Base-by-base conservation (phyloP, 2,329 filamentous ascomycete genomes). In the Chrysoporthe austroafricana region DNA sequence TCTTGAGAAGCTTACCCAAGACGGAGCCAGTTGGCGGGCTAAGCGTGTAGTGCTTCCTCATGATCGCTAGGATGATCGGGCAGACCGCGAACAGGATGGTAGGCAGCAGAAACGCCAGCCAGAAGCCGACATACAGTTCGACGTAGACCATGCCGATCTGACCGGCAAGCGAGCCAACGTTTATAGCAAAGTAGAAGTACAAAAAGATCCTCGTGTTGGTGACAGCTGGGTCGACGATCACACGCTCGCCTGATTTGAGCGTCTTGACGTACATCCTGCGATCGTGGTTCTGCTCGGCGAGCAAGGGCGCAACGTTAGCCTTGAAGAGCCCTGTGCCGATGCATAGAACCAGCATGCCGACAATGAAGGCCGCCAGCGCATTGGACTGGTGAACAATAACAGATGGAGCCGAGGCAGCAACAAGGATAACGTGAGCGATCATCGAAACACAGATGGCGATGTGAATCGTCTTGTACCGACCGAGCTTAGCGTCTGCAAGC, bases 291-390 rank as follows among this genome's bases (percentile, higher is more conserved):
- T 93, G 90, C 73, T 93, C 90, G 26, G 90, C 90, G 66, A 93
- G 86, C 21, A 92, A 80, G 0, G 90, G 89, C 0, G 89, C 88
- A 56, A 94, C 91, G 74, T 94, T 94, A 71, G 90, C 87, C 82
- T 94, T 95, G 86, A 94, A 93, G 74, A 92, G 90, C 70, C 91
- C 91, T 1, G 91, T 92, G 56, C 91, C 91, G 42, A 92, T 77
- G 71, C 83, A 83, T 50, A 85, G 81, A 34, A 75, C 74, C 44
- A 85, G 73, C 43, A 84, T 79, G n/a, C 90, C 90, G 75, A 93
- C 86, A 74, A 93, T 84, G 73, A 93, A 91, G 63, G 86, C 88
- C 1, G 82, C 89, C 58, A 92, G 86, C 0, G 89, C 82, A 14
- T 83, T 81, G 18, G 88, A 83, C 46, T 80, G 79, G 70, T 86